Evolutionary conservation across 768 basidiomycete genomes (phyloP), one percentile per base, ranked within the genome.

Genomic region (Rubroboletus pulcherrimus): DNA sequence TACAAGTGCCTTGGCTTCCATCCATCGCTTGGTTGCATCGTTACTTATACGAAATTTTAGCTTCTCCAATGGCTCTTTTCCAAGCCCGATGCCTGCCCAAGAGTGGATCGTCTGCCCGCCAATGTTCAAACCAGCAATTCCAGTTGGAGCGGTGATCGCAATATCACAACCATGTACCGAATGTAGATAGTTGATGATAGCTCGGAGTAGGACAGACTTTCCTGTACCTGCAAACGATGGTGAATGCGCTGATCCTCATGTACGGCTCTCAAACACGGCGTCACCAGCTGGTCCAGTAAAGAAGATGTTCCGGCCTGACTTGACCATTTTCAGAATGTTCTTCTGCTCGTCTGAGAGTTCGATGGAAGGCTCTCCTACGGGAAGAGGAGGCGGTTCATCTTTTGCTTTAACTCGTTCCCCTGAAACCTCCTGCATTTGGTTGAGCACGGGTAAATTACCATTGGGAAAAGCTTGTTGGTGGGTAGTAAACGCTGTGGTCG

Each of bases 201-300:
- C 78, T n/a, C 82, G 72, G 5, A 90, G 73, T 0, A 89, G 73
- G 19, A 88, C 81, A 4, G 86, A 89, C 69, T 90, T 90, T 34
- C 88, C 87, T 3, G 88, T 89, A 10, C 81, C 81, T 80, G 48
- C 11, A 29, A 55, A 58, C 17, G 9, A 35, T 38, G 31, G 43
- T 55, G n/a, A 53, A 42, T 9, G 19, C 29, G 30, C 12, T n/a
- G 15, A 33, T 53, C 45, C 24, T 37, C 51, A n/a, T 29, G 31
- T 11, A 35, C 1, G 34, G 44, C 35, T 33, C 42, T 45, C 21
- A 55, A 46, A 34, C 2, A 24, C n/a, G 48, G 5, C 7, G 34
- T 59, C 54, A 86, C 87, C 85, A 54, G 88, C 88, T 53, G 84
- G 80, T 21, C 88, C 88, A 2, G 87, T 89, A 68, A 89, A 89